phyloP scores from a whole-genome alignment of 1,139 yeast species.

The Pichia sp. region DNA sequence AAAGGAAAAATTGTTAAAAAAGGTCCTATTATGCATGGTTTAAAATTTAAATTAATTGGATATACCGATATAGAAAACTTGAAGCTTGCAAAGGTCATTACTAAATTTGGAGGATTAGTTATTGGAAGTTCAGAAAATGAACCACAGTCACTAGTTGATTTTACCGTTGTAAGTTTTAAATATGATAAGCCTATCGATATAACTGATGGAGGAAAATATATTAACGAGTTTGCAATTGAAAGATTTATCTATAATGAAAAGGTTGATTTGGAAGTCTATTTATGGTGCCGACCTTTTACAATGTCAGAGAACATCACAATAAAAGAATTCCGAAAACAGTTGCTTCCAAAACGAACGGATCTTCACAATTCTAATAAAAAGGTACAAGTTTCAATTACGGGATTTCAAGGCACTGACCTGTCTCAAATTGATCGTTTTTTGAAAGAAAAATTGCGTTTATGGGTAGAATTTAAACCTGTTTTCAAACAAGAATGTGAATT shows the following conservation, averaged over 20 bases:
- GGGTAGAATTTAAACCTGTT: slow-evolving; percentile 45
- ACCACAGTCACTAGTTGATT: slow-evolving; percentile 8
- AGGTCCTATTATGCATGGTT: slow-evolving; percentile 17
- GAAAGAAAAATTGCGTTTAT: slow-evolving; percentile 29
- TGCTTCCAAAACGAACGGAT: slow-evolving; percentile 19
- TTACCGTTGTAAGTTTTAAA: slow-evolving; percentile 19
- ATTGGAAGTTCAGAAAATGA: not conserved
- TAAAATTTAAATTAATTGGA: slow-evolving; percentile 18
- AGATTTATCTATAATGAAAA: slow-evolving; percentile 37
- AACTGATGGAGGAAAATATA: slow-evolving; percentile 9
- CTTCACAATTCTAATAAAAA: not conserved
- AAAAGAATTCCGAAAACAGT: slow-evolving; percentile 20
- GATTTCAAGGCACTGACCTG: slow-evolving; percentile 80
- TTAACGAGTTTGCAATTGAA: slow-evolving; percentile 83
- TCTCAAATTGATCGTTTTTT: slow-evolving; percentile 70
- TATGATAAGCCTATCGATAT: slow-evolving; percentile 2
- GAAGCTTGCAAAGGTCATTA: slow-evolving; percentile 36
- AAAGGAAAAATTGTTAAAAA: too few relatives aligned
- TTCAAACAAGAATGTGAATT: slow-evolving; percentile 57
- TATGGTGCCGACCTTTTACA: slow-evolving; percentile 58
- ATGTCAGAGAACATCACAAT: slow-evolving; percentile 24
- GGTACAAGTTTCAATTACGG: slow-evolving; percentile 55
- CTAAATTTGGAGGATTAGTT: slow-evolving; percentile 21
- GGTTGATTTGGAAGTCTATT: slow-evolving; percentile 20
- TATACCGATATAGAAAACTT: slow-evolving; percentile 32